A percentile compares a stretch with the other conserved stretches of the same genome.
Conservation (phyloP, 148 eudicot species). For the Linanthus parryae region DNA sequence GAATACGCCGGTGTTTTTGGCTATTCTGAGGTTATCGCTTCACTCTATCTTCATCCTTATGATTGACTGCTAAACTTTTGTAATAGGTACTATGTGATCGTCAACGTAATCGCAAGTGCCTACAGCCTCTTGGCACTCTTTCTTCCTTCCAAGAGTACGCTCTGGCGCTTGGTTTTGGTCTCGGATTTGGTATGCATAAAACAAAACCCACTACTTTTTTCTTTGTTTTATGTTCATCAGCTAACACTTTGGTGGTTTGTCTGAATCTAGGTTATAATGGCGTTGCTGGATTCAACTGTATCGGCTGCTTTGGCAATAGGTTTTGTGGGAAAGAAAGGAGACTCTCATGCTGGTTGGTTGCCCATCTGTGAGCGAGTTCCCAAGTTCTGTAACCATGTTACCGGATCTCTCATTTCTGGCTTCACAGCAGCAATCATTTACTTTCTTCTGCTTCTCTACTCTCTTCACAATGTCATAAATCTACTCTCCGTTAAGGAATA, state of each 20-base stretch:
- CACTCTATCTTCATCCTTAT: neutral
- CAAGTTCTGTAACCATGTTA: constrained; percentile 61
- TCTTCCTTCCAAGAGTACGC: constrained; percentile 21
- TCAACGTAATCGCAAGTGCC: constrained; percentile 31
- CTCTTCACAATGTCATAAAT: constrained; percentile 42
- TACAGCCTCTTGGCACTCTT: constrained; percentile 35
- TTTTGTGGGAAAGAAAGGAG: constrained; percentile 73
- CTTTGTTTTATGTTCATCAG: neutral
- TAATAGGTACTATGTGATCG: constrained; percentile 38
- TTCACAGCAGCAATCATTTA: constrained; percentile 42
- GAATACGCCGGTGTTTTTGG: neutral
- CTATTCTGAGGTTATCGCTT: neutral
- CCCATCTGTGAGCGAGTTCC: constrained; percentile 82
- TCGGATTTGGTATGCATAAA: constrained; percentile 30
- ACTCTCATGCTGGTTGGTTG: constrained; percentile 79
- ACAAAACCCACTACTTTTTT: neutral
- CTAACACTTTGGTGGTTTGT: neutral
- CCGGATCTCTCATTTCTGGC: constrained; percentile 48
- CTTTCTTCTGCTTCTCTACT: constrained; percentile 45
- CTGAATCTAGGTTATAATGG: constrained; percentile 34
- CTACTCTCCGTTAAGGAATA: constrained; percentile 29
- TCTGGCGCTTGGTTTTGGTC: constrained; percentile 32
- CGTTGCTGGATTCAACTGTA: constrained; percentile 50
- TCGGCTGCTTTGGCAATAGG: constrained; percentile 75
- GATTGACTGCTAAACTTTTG: neutral